Base-by-base conservation (phyloP, 2,329 filamentous ascomycete genomes). In the Aphanocladium album region DNA sequence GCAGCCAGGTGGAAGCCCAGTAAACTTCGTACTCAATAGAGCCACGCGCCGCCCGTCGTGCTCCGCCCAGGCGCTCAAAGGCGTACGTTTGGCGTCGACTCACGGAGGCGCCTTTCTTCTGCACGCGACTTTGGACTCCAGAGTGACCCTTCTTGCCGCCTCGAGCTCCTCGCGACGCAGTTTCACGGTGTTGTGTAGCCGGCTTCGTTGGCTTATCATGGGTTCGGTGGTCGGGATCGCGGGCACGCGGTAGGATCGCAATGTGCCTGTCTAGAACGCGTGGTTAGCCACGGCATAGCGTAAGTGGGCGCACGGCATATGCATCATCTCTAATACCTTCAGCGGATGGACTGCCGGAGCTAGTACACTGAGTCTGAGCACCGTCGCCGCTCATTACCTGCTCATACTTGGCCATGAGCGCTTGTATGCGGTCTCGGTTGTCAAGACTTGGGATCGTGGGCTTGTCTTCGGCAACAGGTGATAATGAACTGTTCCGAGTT, bases 221-320 rank as follows among this genome's bases (percentile, higher is more conserved):
- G 49, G 3, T 35, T 35, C 49, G 27, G 49, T 51, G 2, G 49
- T 16, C 49, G 49, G 19, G 27, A 8, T 19, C 8, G 35, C n/a
- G 19, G 35, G 19, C n/a, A 25, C 19, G 19, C 1, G 19, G 35
- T 16, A 62, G 30, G 21, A 60, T 56, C 43, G 67, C 67, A 37
- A 5, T 30, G 30, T 9, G 30, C 5, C 30, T 9, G 30, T 33
- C 51, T 54, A 16, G 4, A 39, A 17, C 41, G 35, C 35, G 41
- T 39, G 19, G 51, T 54, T 54, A 54, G 51, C 51, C 35, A 43
- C 11, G 19, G 12, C 4, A 19, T 27, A 41, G 17, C 16, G 5
- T 30, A 30, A 9, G 30, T 19, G 21, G 35, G 27, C 41, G 51
- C 51, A 43, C 11, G 21, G 51, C 51, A 41, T n/a, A 5, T 54